These are phyloP conservation scores for Suillus clintonianus DNA, from an alignment of 768 basidiomycete species.

Conservation along the genomic window DNA sequence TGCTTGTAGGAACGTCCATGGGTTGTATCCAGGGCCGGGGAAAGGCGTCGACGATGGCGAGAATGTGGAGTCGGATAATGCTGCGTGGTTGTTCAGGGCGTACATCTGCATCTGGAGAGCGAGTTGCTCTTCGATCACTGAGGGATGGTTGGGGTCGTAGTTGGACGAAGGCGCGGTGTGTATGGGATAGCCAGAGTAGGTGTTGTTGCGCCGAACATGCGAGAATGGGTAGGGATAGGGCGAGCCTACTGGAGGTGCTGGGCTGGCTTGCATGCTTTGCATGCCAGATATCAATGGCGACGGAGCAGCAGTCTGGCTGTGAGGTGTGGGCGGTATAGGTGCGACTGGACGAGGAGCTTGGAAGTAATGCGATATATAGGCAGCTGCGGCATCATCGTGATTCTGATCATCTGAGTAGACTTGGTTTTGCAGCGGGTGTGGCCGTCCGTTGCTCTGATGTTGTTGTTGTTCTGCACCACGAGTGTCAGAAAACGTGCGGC, in stretches of 20 bases:
- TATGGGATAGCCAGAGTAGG: constrained; percentile 39
- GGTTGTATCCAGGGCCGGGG: constrained; percentile 62
- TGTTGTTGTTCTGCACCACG: constrained; percentile 21
- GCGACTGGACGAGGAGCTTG: constrained; percentile 68
- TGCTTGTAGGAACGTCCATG: constrained; percentile 72
- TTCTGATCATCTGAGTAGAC: constrained; percentile 59
- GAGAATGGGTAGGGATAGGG: constrained; percentile 80
- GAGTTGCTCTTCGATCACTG: constrained; percentile 67
- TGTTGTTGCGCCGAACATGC: constrained; percentile 62
- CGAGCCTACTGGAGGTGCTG: constrained; percentile 62
- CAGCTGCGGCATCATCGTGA: constrained; percentile 60
- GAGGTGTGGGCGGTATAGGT: constrained; percentile 79
- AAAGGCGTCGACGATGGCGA: constrained; percentile 78
- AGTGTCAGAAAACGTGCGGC: constrained; percentile 19
- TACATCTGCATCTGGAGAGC: constrained; percentile 78
- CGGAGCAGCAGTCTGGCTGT: constrained; percentile 71
- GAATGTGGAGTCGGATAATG: constrained; percentile 71
- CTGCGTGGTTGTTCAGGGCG: constrained; percentile 66
- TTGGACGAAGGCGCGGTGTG: constrained; percentile 42
- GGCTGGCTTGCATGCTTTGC: constrained; percentile 53
- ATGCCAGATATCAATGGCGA: constrained; percentile 61
- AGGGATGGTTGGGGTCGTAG: constrained; percentile 45
- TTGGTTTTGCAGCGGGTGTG: constrained; percentile 40
- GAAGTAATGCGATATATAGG: constrained; percentile 61
- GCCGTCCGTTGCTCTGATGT: constrained; percentile 29